Base-by-base conservation (phyloP, 1,139 yeast genomes). In the Suhomyces bokatorum region DNA sequence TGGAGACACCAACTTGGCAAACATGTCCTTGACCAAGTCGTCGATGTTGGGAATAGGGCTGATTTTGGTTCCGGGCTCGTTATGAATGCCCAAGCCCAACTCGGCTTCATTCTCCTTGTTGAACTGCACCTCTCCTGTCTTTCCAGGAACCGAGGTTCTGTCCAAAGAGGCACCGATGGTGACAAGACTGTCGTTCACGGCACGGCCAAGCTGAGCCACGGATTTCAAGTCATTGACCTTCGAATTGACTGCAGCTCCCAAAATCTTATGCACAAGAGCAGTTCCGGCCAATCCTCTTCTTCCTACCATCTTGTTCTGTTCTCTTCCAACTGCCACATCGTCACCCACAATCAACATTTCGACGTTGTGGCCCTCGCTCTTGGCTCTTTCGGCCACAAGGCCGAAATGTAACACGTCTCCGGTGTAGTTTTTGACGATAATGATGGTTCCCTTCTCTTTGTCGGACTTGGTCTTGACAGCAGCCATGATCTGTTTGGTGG, bases 391-490 rank as follows among this genome's bases (percentile, higher is more conserved):
- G 2, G 86, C 91, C 4, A 93, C 95, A 45, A 91, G 73, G 1
- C 97, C 97, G 67, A 91, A 91, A 65, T 91, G 97, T 44, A 91
- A 72, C 16, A 90, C 83, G 66, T 91, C 98, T 28, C 98, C 98
- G 3, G 97, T 91, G 65, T 91, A 91, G 66, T 91, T 91, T 67
- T 89, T 90, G 42, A 87, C 93, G 38, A 91, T 78, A 32, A 90
- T 70, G 47, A 91, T 67, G 3, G 87, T 82, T 15, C 96, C 96
- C 47, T 75, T 75, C 6, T 68, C 60, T 45, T 78, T 77, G 50
- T 75, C 66, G 39, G 80, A 72, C 34, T 84, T 78, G 13, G 89
- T 83, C 54, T 78, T 78, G 40, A 84, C 68, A 1, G 88, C 91
- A 14, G 87, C 79, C 64, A 83, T 71, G 54, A 91, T 87, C 66